Evolutionary conservation across 2,329 filamentous ascomycete species (phyloP).

Genomic region (Penicillium sp.): DNA sequence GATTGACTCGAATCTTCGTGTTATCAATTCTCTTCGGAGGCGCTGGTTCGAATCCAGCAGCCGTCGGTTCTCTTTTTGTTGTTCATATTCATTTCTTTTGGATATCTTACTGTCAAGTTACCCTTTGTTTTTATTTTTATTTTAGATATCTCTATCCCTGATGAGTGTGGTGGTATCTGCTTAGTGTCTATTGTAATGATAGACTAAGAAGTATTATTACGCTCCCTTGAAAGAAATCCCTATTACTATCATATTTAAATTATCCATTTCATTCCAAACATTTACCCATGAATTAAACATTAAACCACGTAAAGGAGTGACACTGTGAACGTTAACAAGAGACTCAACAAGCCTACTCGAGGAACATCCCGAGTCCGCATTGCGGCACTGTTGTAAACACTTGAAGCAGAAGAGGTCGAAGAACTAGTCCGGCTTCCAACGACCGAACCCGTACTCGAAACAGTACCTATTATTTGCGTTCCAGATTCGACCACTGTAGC

Average conservation of each 20-base stretch:
- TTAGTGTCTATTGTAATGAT: no score
- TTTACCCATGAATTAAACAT: neutral
- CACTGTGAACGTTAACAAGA: neutral
- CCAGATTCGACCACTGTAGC: neutral
- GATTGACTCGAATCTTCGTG: no score
- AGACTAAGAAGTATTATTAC: neutral
- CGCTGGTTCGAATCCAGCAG: no score
- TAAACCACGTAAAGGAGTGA: conserved; percentile 1
- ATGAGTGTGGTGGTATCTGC: no score
- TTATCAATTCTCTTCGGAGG: no score
- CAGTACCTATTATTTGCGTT: neutral
- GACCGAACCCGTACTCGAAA: neutral
- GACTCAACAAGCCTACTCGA: neutral
- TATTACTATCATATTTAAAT: neutral
- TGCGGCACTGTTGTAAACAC: neutral
- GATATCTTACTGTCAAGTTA: no score
- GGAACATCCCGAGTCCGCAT: neutral
- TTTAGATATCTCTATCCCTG: no score
- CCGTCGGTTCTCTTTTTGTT: no score
- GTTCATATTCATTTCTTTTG: no score
- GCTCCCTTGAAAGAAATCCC: neutral
- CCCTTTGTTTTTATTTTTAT: no score
- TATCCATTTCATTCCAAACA: neutral
- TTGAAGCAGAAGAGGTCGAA: neutral
- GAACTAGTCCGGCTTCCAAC: neutral